These are phyloP conservation scores for Parmelia sp. DNA, from an alignment of 495 filamentous ascomycete species.

Conservation along the genomic window DNA sequence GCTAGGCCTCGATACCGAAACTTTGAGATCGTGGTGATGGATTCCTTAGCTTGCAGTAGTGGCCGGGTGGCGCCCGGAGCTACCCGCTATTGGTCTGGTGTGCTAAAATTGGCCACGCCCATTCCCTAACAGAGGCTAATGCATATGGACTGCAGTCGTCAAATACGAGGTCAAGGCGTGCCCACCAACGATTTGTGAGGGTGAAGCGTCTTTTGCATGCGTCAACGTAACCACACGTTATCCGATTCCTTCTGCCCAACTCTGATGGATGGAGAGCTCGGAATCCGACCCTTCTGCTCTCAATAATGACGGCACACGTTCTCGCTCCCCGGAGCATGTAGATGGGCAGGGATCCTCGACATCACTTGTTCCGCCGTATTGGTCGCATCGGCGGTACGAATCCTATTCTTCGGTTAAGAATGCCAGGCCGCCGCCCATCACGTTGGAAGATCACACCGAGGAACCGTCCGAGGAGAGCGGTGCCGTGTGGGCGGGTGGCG, in stretches of 20 bases:
- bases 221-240: background rate
- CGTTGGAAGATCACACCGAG: slow-evolving; percentile 65
- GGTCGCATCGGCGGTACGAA: slow-evolving; percentile 44
- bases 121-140: background rate
- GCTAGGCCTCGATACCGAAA: background rate
- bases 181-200: too few relatives aligned
- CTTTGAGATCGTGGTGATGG: background rate
- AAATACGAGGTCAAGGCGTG: slow-evolving; percentile 1
- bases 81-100: background rate
- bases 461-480: slow-evolving; percentile 54
- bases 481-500: slow-evolving; percentile 61
- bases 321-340: background rate
- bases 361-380: slow-evolving; percentile 39
- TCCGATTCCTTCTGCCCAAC: background rate
- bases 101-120: background rate
- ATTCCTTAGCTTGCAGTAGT: background rate
- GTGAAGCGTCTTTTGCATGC: background rate
- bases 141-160: background rate
- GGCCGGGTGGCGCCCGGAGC: background rate
- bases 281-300: background rate
- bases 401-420: slow-evolving; percentile 42
- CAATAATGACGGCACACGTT: background rate
- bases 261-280: slow-evolving; percentile 7
- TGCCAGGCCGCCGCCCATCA: slow-evolving; percentile 44
- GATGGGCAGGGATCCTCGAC: background rate